A percentile compares a stretch with the other conserved stretches of the same genome.
Evolutionary conservation across 2,329 filamentous ascomycete genomes (phyloP).

Genomic region (Chalara sp.): DNA sequence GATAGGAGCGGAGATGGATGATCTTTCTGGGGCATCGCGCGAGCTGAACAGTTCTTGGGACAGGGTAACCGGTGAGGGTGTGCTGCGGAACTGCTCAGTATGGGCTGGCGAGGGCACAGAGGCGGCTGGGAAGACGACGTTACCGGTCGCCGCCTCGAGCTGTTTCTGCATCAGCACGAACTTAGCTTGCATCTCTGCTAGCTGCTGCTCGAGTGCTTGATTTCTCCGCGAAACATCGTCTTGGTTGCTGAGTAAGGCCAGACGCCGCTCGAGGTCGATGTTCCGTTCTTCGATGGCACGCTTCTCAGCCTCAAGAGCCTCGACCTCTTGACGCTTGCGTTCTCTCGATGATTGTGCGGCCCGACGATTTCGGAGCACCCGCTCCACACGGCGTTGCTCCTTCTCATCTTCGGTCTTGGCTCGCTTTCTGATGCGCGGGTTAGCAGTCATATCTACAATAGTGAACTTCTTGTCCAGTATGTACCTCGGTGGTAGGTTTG

Average conservation of each 20-base stretch:
- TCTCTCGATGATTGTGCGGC: slow-evolving; percentile 95
- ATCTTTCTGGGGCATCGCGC: slow-evolving; percentile 22
- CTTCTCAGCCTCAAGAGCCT: slow-evolving; percentile 67
- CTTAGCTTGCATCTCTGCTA: slow-evolving; percentile 32
- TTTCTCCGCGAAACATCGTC: slow-evolving; percentile 62
- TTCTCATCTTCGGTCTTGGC: slow-evolving; percentile 99
- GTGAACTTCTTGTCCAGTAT: slow-evolving; percentile 13
- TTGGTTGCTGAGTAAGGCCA: neutral
- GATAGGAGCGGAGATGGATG: slow-evolving; percentile 16
- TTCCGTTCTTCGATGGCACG: slow-evolving; percentile 63
- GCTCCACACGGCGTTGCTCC: slow-evolving; percentile 94
- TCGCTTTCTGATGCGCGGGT: slow-evolving; percentile 60
- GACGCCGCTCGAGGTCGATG: slow-evolving; percentile 56
- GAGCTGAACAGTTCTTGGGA: slow-evolving; percentile 52
- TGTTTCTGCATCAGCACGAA: slow-evolving; percentile 20
- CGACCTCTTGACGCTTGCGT: slow-evolving; percentile 58
- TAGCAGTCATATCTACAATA: slow-evolving; percentile 11
- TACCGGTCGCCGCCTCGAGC: slow-evolving; percentile 19
- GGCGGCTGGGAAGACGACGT: slow-evolving; percentile 34
- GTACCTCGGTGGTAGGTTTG: slow-evolving; percentile 85
- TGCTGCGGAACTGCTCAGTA: slow-evolving; percentile 31
- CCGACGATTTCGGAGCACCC: slow-evolving; percentile 90
- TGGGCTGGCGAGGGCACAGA: slow-evolving; percentile 34
- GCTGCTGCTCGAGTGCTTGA: slow-evolving; percentile 57
- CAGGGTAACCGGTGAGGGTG: slow-evolving; percentile 41